Evolutionary conservation across 305 asterid species (phyloP).

Genomic region (Fraxinus floribunda): DNA sequence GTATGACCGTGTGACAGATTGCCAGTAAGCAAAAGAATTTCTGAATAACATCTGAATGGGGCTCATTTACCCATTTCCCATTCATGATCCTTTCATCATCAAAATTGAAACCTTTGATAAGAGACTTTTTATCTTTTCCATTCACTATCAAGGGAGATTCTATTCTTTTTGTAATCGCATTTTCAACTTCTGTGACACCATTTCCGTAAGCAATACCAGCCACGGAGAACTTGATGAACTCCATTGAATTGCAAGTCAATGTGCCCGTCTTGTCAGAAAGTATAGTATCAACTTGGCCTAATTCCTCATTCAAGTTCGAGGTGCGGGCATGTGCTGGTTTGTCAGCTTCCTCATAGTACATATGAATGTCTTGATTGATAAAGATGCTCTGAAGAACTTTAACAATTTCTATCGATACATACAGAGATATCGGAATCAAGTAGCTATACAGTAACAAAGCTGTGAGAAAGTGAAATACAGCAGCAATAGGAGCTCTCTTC

Average conservation of each 20-base stretch:
- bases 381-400: slow-evolving; percentile 90
- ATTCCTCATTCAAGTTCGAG: slow-evolving; percentile 84
- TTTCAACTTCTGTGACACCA: slow-evolving; percentile 41
- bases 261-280: slow-evolving; percentile 97
- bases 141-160: slow-evolving; percentile 55
- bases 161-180: slow-evolving; percentile 31
- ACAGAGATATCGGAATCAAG: slow-evolving; percentile 85
- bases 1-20: slow-evolving; percentile 88
- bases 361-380: slow-evolving; percentile 69
- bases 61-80: slow-evolving; percentile 74
- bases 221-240: slow-evolving; percentile 79
- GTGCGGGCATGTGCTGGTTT: slow-evolving; percentile 91
- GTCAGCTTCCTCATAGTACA: slow-evolving; percentile 88
- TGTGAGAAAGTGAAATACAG: slow-evolving; percentile 70
- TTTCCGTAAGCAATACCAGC: slow-evolving; percentile 89
- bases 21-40: slow-evolving; percentile 74
- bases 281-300: slow-evolving; percentile 89
- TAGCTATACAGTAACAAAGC: slow-evolving; percentile 72
- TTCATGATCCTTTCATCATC: slow-evolving; percentile 67
- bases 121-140: slow-evolving; percentile 37
- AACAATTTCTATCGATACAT: slow-evolving; percentile 85
- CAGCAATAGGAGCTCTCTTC: slow-evolving; percentile 60
- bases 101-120: slow-evolving; percentile 80
- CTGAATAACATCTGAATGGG: slow-evolving; percentile 52
- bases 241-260: slow-evolving; percentile 91